phyloP scores from a whole-genome alignment of 2,329 filamentous ascomycete species.

The Chalaropsis ovoidea region DNA sequence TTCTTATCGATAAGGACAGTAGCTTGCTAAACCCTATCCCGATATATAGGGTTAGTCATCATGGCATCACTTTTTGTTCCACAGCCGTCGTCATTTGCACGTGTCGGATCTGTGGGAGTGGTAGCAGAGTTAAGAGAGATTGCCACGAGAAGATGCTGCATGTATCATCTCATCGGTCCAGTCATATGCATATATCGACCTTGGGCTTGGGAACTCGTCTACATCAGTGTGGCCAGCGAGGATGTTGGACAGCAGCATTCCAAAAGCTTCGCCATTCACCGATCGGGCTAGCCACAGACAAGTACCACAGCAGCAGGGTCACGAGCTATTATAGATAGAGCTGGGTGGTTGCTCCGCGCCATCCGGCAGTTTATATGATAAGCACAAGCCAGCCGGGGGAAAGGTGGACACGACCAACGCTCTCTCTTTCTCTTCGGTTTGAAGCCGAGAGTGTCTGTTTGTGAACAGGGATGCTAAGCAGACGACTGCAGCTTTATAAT shows the following conservation, averaged over 20 bases:
- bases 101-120: too few species aligned
- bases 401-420: background rate
- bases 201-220: too few species aligned
- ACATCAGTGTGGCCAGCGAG: too few species aligned
- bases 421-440: background rate
- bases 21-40: background rate
- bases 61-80: background rate
- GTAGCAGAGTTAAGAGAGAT: too few species aligned
- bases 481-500: background rate
- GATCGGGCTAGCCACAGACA: background rate
- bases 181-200: too few species aligned
- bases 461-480: background rate
- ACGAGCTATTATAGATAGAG: conserved; percentile 1
- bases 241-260: background rate
- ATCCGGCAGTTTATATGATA: conserved; percentile 6
- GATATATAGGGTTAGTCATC: background rate
- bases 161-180: too few species aligned
- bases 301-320: background rate
- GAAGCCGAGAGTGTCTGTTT: background rate
- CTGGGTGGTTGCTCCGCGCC: conserved; percentile 1
- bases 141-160: too few species aligned
- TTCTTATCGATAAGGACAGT: conserved; percentile 4
- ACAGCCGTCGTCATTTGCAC: too few species aligned
- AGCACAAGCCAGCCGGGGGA: background rate
- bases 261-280: background rate